Percentiles rank a stretch among this genome's conserved stretches.
Evolutionary conservation across 2,329 filamentous ascomycete genomes (phyloP).

Genomic region (Fusarium kyushuense): DNA sequence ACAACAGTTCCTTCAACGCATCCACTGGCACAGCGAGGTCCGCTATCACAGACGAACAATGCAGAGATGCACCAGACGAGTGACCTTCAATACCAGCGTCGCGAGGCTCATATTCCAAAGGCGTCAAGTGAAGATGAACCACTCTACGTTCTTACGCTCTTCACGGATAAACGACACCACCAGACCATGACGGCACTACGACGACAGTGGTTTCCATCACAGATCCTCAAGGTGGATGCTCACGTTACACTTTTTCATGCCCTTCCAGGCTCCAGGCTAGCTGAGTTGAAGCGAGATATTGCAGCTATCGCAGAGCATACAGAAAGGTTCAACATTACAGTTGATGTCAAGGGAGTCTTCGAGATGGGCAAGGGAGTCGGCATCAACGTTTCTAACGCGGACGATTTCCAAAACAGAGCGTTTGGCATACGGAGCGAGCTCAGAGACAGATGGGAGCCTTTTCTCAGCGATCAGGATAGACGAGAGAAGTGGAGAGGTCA

Average conservation of each 20-base stretch:
- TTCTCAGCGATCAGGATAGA: conserved; percentile 29
- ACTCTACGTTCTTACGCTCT: conserved; percentile 29
- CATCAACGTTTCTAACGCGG: conserved; percentile 19
- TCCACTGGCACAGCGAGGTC: not conserved
- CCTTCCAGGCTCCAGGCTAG: conserved; percentile 27
- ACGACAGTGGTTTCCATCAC: conserved; percentile 29
- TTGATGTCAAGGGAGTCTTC: conserved; percentile 10
- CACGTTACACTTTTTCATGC: conserved; percentile 39
- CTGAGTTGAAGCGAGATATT: conserved; percentile 21
- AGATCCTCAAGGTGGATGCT: conserved; percentile 29
- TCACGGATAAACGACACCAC: conserved; percentile 25
- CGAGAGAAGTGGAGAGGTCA: conserved; percentile 34
- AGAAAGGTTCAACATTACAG: conserved; percentile 1
- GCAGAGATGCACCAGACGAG: conserved; percentile 10
- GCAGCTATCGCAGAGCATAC: not conserved
- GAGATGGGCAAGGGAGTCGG: conserved; percentile 34
- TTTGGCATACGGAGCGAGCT: conserved; percentile 16
- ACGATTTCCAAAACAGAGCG: conserved; percentile 5
- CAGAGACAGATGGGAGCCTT: conserved; percentile 23
- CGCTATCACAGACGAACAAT: conserved; percentile 4
- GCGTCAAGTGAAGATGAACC: not conserved
- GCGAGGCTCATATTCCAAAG: conserved; percentile 18
- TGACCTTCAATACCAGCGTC: conserved; percentile 25
- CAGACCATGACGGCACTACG: conserved; percentile 24
- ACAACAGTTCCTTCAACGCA: conserved; percentile 21